These are phyloP conservation scores for Austroboletus olivaceoglutinosus DNA, from an alignment of 1,284 basidiomycete species.

Conservation along the genomic window DNA sequence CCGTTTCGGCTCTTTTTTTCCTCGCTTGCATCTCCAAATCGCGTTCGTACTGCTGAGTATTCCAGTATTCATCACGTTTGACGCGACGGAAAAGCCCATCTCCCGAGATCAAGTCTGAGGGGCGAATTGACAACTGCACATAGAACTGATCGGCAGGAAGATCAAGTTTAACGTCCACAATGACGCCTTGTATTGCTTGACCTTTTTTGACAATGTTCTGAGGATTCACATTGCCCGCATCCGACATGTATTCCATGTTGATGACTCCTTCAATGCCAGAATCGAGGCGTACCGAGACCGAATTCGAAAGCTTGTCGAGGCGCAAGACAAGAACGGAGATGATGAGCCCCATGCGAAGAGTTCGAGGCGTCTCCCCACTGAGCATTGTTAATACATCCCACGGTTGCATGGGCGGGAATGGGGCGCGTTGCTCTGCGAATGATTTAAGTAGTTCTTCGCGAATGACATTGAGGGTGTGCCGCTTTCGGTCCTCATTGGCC, in stretches of 20 bases:
- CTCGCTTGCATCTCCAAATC: slow-evolving; percentile 77
- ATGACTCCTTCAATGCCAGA: slow-evolving; percentile 91
- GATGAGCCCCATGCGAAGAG: slow-evolving; percentile 78
- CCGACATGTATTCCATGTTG: slow-evolving; percentile 62
- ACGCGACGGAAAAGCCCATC: slow-evolving; percentile 66
- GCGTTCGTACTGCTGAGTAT: slow-evolving; percentile 61
- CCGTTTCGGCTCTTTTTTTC: slow-evolving; percentile 81
- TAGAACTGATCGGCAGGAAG: slow-evolving; percentile 62
- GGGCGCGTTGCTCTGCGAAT: slow-evolving; percentile 74
- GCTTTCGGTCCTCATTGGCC: slow-evolving; percentile 81
- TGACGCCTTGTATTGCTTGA: slow-evolving; percentile 79
- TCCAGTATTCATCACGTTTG: slow-evolving; percentile 66
- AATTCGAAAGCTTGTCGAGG: slow-evolving; percentile 42
- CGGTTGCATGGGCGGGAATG: slow-evolving; percentile 65
- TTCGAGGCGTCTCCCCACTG: slow-evolving; percentile 86
- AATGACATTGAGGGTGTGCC: slow-evolving; percentile 86
- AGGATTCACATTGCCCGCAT: slow-evolving; percentile 43
- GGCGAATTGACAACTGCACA: slow-evolving; percentile 78
- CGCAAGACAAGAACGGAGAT: slow-evolving; percentile 79
- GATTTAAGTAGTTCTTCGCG: slow-evolving; percentile 86
- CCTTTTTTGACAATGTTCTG: slow-evolving; percentile 62
- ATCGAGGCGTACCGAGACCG: slow-evolving; percentile 74
- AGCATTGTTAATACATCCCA: slow-evolving; percentile 95
- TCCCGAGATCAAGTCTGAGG: slow-evolving; percentile 65
- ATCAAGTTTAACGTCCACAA: slow-evolving; percentile 72